Evolutionary conservation across 305 asterid species (phyloP).

Genomic region (Fraxinus dipetala): DNA sequence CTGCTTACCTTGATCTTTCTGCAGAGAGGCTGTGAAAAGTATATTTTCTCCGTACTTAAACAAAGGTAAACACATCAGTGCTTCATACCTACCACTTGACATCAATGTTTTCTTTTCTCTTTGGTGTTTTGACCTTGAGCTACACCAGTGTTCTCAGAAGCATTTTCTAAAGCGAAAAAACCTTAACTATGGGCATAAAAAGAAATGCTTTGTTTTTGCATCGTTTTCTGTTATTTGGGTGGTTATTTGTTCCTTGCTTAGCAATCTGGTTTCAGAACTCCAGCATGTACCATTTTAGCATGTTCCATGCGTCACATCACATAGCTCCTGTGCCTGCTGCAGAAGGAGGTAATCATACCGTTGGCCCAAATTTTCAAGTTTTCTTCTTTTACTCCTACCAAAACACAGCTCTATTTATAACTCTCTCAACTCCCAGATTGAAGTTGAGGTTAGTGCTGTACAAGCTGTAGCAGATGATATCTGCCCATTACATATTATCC

Average conservation of each 20-base stretch:
- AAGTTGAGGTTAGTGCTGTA: constrained; percentile 69
- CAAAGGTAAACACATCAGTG: constrained; percentile 47
- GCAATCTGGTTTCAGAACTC: constrained; percentile 96
- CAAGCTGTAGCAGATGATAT: constrained; percentile 46
- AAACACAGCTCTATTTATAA: constrained; percentile 1
- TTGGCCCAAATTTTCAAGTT: constrained; percentile 2
- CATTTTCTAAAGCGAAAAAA: background rate
- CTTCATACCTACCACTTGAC: background rate
- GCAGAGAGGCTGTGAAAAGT: constrained; percentile 68
- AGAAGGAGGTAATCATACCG: constrained; percentile 56
- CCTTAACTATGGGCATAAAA: constrained; percentile 4
- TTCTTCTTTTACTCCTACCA: constrained; percentile 20
- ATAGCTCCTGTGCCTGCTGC: constrained; percentile 64
- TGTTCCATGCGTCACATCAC: constrained; percentile 94
- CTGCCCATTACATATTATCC: constrained; percentile 66
- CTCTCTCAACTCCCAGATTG: constrained; percentile 54
- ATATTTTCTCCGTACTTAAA: constrained; percentile 55
- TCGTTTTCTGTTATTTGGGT: constrained; percentile 21
- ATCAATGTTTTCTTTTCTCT: constrained; percentile 8
- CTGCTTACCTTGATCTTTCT: constrained; percentile 27
- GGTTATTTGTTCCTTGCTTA: constrained; percentile 44
- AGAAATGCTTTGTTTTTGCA: background rate
- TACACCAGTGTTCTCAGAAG: background rate
- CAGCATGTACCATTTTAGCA: constrained; percentile 81
- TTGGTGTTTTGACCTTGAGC: background rate